Conservation (phyloP, 768 basidiomycete genomes). For the Suillus paluster region DNA sequence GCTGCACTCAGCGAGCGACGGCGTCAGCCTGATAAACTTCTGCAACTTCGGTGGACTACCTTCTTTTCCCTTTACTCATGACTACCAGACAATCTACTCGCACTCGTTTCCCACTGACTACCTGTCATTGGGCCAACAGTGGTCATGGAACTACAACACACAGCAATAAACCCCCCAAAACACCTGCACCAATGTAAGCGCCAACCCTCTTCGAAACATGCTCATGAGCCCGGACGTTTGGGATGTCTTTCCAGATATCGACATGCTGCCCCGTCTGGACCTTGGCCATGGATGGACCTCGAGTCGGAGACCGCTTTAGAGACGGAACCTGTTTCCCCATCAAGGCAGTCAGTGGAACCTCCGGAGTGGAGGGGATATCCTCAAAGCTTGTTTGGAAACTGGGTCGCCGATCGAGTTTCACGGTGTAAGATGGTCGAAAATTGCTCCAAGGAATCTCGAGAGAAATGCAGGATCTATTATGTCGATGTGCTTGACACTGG, state of each 20-base stretch:
- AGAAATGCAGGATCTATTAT: slow-evolving; percentile 24
- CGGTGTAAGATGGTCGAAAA: slow-evolving; percentile 27
- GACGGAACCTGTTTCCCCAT: slow-evolving; percentile 15
- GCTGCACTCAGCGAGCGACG: no score
- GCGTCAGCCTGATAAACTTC: no score
- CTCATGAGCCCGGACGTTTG: background rate
- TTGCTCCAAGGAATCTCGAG: background rate
- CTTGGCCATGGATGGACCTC: slow-evolving; percentile 31
- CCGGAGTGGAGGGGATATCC: slow-evolving; percentile 43
- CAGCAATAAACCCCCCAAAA: slow-evolving; percentile 17
- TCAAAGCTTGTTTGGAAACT: slow-evolving; percentile 51
- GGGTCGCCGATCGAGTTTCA: slow-evolving; percentile 44
- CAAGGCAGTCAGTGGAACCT: background rate
- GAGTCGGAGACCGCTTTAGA: background rate
- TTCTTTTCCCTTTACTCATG: background rate
- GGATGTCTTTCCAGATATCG: slow-evolving; percentile 21
- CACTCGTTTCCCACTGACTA: background rate
- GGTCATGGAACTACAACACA: background rate
- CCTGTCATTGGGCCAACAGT: background rate
- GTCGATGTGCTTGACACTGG: slow-evolving; percentile 46
- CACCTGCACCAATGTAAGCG: slow-evolving; percentile 29
- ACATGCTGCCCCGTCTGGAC: slow-evolving; percentile 48
- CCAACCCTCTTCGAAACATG: background rate
- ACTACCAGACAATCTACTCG: background rate
- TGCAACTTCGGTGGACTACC: no score